These are phyloP conservation scores for Stemphylium lycopersici DNA, from an alignment of 2,329 filamentous ascomycete genomes.

Conservation along the genomic window DNA sequence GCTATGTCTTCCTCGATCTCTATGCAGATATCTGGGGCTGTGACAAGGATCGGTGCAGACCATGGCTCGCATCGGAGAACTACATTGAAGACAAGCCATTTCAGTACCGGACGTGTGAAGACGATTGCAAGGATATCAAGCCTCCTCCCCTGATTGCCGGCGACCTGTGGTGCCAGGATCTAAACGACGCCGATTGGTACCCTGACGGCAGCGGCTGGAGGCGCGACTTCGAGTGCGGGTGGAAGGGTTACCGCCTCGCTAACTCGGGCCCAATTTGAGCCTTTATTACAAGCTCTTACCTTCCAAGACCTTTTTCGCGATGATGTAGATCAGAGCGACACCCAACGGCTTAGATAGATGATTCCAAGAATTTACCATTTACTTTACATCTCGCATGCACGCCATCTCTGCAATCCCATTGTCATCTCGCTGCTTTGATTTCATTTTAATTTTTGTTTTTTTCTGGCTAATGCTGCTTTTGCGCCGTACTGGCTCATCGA, in stretches of 20 bases:
- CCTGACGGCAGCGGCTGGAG: conserved; percentile 2
- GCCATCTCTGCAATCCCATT: too few relatives aligned
- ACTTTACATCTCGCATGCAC: too few relatives aligned
- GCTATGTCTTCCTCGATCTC: conserved; percentile 13
- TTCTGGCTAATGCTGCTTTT: too few relatives aligned
- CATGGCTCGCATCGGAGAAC: conserved; percentile 14
- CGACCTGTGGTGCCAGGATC: conserved; percentile 17
- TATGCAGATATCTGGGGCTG: conserved; percentile 10
- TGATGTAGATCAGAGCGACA: not conserved
- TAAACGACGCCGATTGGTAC: conserved; percentile 13
- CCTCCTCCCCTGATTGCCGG: not conserved
- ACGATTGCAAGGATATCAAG: not conserved
- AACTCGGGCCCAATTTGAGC: too few relatives aligned
- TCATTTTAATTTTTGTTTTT: too few relatives aligned
- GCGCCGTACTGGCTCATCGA: too few relatives aligned
- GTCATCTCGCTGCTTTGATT: too few relatives aligned
- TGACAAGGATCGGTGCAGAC: conserved; percentile 5
- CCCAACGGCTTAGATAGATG: not conserved
- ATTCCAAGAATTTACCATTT: not conserved
- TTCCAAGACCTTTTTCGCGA: too few relatives aligned
- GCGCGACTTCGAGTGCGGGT: conserved; percentile 11
- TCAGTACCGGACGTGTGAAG: conserved; percentile 3
- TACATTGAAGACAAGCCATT: conserved; percentile 10
- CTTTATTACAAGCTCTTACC: too few relatives aligned
- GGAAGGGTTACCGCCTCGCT: conserved; percentile 1